Percentiles rank a stretch among this genome's conserved stretches.
phyloP scores from a whole-genome alignment of 2,329 filamentous ascomycete genomes.

The Cyphellophora europaea region DNA sequence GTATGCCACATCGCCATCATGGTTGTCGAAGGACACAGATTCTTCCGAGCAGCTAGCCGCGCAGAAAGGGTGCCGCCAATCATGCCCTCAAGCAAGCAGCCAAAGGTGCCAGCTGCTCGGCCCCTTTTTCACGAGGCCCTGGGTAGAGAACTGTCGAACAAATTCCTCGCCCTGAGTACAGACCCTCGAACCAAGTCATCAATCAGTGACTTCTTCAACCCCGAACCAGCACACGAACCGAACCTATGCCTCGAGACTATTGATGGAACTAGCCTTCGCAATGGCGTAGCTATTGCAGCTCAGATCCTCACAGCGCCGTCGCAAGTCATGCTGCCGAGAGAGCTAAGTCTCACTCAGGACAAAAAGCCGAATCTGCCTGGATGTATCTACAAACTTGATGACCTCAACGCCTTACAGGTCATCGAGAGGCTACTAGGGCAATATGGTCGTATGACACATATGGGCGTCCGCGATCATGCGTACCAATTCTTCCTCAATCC shows the following conservation, averaged over 20 bases:
- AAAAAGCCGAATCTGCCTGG: background rate
- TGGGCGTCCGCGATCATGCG: constrained; percentile 33
- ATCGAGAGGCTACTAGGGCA: constrained; percentile 19
- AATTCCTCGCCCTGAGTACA: background rate
- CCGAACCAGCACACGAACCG: background rate
- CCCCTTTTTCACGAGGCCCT: background rate
- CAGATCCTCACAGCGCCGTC: too few relatives aligned
- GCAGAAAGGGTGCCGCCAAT: too few relatives aligned
- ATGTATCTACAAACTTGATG: background rate
- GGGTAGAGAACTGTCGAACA: background rate
- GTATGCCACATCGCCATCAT: too few relatives aligned
- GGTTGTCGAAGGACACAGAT: too few relatives aligned
- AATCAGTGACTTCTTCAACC: background rate
- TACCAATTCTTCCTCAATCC: constrained; percentile 32
- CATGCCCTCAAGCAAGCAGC: too few relatives aligned
- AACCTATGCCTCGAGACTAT: too few relatives aligned
- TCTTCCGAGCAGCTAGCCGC: too few relatives aligned
- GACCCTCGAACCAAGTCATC: background rate
- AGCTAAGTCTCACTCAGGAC: too few relatives aligned
- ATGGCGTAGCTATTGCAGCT: too few relatives aligned
- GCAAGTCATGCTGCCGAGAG: too few relatives aligned
- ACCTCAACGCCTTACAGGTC: background rate
- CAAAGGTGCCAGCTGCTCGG: background rate
- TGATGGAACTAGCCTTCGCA: too few relatives aligned
- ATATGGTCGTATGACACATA: constrained; percentile 31